Evolutionary conservation across 2,329 filamentous ascomycete genomes (phyloP), one percentile per base, ranked within the genome.

Genomic region (Claviceps sp.): DNA sequence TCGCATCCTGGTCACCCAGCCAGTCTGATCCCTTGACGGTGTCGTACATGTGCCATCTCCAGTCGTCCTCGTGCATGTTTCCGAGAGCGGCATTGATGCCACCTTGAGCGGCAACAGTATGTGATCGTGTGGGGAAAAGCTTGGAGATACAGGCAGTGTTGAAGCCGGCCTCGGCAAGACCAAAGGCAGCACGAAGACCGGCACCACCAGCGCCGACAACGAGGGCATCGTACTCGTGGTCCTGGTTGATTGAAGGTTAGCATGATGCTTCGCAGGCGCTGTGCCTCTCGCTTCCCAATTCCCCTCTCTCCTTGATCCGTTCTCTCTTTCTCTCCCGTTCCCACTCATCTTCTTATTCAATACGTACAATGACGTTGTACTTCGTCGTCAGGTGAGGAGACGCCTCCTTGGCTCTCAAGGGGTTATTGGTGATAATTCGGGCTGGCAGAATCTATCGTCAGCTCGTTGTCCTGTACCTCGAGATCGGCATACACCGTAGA

Each of bases 31-130:
- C 90, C 78, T 96, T 96, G 67, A 96, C 90, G 44, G 90, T 96
- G 70, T 96, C 90, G 77, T 96, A 96, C 90, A 96, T 96, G 74
- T 96, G 90, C 90, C 90, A 96, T 77, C 89, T 84, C 90, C 90
- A 96, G 74, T 96, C 89, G 65, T 96, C 90, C 76, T 91, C 82
- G 78, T 95, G 89, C 90, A 96, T 96, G 75, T 95, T 95, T 65
- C 87, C 87, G 52, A 93, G 77, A 49, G 87, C 87, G 52, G 87
- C 87, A 69, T 93, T 93, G 76, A 93, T 91, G 65, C 87, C 87
- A 66, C 87, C 87, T 70, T 85, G 82, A 42, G 82, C 82, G 54
- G 87, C 87, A 62, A 93, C 87, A 8, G 87, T 93, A 71, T 93
- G 87, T 68, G 79, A 85, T 76, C 87, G 78, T 50, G 87, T 93